A percentile compares a stretch with the other conserved stretches of the same genome.
Conservation (phyloP, 805 yeast genomes). For the Metschnikowia lunata region DNA sequence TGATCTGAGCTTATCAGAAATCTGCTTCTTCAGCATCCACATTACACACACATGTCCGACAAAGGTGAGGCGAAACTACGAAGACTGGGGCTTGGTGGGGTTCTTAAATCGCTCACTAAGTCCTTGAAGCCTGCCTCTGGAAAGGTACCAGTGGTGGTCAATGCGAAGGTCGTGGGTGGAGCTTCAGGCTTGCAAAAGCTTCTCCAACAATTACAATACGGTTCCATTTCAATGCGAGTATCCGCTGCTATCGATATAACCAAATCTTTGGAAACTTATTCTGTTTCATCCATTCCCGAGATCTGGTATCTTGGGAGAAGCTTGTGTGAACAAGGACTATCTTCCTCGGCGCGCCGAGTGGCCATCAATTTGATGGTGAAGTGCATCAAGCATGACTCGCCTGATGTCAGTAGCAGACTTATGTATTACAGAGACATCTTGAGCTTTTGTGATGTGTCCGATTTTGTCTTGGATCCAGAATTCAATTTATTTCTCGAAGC, state of each 20-base stretch:
- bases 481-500: conserved; percentile 48
- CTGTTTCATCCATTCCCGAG: conserved; percentile 61
- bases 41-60: conserved; percentile 1
- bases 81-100: conserved; percentile 36
- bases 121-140: conserved; percentile 29
- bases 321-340: conserved; percentile 38
- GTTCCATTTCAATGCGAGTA: conserved; percentile 36
- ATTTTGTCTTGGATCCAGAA: conserved; percentile 41
- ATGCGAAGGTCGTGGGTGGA: conserved; percentile 43
- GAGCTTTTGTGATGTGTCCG: conserved; percentile 34
- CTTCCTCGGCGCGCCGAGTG: conserved; percentile 32
- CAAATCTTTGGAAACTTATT: conserved; percentile 45
- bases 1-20: too few relatives aligned
- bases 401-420: conserved; percentile 43
- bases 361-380: conserved; percentile 50
- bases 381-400: conserved; percentile 54
- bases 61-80: conserved; percentile 6
- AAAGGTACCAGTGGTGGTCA: conserved; percentile 24
- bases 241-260: conserved; percentile 50
- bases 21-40: background rate
- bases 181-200: conserved; percentile 38
- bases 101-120: conserved; percentile 36
- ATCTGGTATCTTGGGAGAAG: conserved; percentile 69
- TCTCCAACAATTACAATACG: conserved; percentile 35
- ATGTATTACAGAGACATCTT: conserved; percentile 60